Evolutionary conservation across 2,329 filamentous ascomycete species (phyloP), one percentile per base, ranked within the genome.

Genomic region (Neonectria faginata): DNA sequence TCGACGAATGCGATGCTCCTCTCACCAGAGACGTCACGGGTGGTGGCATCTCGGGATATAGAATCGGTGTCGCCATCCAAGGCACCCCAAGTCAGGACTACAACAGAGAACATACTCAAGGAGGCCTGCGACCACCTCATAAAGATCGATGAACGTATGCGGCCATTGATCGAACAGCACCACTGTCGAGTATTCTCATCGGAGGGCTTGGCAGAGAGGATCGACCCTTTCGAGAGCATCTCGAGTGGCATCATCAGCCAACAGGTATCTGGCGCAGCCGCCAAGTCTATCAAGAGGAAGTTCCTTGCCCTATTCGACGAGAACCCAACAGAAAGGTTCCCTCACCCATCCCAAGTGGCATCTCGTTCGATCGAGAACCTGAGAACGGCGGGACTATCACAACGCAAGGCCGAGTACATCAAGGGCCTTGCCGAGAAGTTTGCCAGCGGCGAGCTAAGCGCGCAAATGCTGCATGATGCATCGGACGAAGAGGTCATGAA

Each of bases 401-500:
- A 97, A 80, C 89, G 96, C 62, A 99, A 99, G 81, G 96, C 96
- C 51, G 96, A 98, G 81, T 99, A 99, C 79, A 89, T 98, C 65
- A 87, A 90, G 59, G 95, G 95, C 0, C 84, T 99, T 5, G 93
- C 94, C 0, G 86, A 91, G 74, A 94, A 94, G 77, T 98, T 98
- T 75, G 82, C 80, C 1, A 84, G 77, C 2, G 93, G 93, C 14
- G 92, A 95, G 73, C 82, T 98, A 57, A 91, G 87, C 48, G 90
- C 93, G 11, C 81, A 86, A 67, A 89, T 96, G 84, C 86, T 98
- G 20, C 87, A 92, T 57, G 87, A 88, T 39, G 93, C 93, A 2
- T 87, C 89, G 5, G 96, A 99, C 77, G 94, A 97, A 55, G 92
- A 97, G 70, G 86, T 99, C 8, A 84, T 97, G 68, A 88, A 92